Evolutionary conservation across 2,329 filamentous ascomycete species (phyloP).

Genomic region (Fusarium sp.): DNA sequence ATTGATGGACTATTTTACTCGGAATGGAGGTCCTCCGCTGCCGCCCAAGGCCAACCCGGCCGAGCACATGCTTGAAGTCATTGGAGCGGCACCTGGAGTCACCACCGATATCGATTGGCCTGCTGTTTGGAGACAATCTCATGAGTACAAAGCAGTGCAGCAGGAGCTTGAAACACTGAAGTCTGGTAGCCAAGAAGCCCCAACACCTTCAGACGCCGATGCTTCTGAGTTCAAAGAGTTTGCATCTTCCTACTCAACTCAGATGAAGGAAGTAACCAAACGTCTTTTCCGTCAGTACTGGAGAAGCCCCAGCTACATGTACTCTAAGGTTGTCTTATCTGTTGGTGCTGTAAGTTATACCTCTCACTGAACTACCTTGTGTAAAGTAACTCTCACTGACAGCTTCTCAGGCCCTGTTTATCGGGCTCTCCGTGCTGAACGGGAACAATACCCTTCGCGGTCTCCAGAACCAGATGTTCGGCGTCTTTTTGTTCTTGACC

Average conservation of each 20-base stretch:
- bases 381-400: not conserved
- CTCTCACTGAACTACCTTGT: accelerated
- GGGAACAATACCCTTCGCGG: conserved; percentile 71
- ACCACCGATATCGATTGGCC: conserved; percentile 57
- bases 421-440: conserved; percentile 76
- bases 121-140: conserved; percentile 52
- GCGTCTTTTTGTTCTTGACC: conserved; percentile 77
- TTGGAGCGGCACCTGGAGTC: conserved; percentile 61
- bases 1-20: conserved; percentile 71
- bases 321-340: conserved; percentile 59
- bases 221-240: conserved; percentile 46
- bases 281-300: conserved; percentile 51
- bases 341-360: conserved; percentile 47
- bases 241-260: conserved; percentile 47
- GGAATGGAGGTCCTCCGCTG: conserved; percentile 68
- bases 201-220: not conserved
- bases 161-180: conserved; percentile 49
- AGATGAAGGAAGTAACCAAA: conserved; percentile 53
- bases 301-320: conserved; percentile 69
- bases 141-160: conserved; percentile 50
- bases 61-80: conserved; percentile 72
- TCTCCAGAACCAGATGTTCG: conserved; percentile 78
- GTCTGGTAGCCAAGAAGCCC: not conserved
- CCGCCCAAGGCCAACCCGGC: conserved; percentile 71
- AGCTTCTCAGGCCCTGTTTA: conserved; percentile 62